Evolutionary conservation across 2,329 filamentous ascomycete genomes (phyloP).

Genomic region (Pyricularia pennisetigena): DNA sequence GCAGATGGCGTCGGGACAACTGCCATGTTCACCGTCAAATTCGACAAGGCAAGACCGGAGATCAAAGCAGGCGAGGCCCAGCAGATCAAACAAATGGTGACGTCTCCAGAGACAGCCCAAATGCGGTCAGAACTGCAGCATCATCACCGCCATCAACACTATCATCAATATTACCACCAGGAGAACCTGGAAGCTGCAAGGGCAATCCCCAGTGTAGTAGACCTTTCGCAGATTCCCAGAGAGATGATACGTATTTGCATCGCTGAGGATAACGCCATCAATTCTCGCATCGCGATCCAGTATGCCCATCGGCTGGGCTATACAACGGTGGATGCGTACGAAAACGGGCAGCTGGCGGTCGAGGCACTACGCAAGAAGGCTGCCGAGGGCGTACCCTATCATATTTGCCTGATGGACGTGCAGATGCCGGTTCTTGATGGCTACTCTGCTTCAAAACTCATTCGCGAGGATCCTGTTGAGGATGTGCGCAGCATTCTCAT

Average conservation of each 20-base stretch:
- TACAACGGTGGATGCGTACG: conserved; percentile 71
- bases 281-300: conserved; percentile 86
- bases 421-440: conserved; percentile 93
- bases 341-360: conserved; percentile 80
- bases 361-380: conserved; percentile 72
- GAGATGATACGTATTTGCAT: conserved; percentile 81
- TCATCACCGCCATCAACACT: conserved; percentile 5
- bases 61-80: conserved; percentile 46
- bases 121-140: not conserved
- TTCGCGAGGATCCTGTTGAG: conserved; percentile 67
- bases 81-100: conserved; percentile 7
- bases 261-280: conserved; percentile 91
- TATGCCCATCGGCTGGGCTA: conserved; percentile 84
- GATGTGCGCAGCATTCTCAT: conserved; percentile 70
- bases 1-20: conserved; percentile 60
- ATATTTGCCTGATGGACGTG: conserved; percentile 90
- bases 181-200: conserved; percentile 11
- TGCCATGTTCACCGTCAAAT: conserved; percentile 72
- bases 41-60: conserved; percentile 66
- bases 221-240: conserved; percentile 64
- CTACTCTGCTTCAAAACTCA: conserved; percentile 78
- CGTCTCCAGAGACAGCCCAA: not conserved
- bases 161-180: not conserved
- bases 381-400: conserved; percentile 65
- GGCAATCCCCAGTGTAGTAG: conserved; percentile 39